phyloP scores from a whole-genome alignment of 768 basidiomycete genomes.

The Strobilomyces confusus region DNA sequence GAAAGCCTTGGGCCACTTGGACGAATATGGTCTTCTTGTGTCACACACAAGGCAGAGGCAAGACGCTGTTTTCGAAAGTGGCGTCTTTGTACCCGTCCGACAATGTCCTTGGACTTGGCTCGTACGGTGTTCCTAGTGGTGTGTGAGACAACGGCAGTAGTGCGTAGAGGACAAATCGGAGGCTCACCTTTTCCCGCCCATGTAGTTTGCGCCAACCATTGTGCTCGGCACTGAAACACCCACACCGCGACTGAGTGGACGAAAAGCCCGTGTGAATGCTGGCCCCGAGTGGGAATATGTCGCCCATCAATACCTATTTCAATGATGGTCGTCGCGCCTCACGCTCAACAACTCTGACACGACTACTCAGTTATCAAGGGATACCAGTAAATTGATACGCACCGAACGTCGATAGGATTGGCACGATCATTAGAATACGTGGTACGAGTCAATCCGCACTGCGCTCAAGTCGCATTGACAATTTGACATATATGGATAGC shows the following conservation, averaged over 20 bases:
- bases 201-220: slow-evolving; percentile 72
- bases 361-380: background rate
- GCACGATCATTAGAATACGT: background rate
- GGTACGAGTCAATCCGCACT: slow-evolving; percentile 7
- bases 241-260: too few relatives aligned
- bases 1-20: slow-evolving; percentile 2
- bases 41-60: slow-evolving; percentile 38
- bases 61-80: slow-evolving; percentile 62
- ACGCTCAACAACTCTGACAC: background rate
- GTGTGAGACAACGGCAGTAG: background rate
- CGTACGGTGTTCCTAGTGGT: slow-evolving; percentile 51
- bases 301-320: too few relatives aligned
- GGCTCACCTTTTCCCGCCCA: slow-evolving; percentile 61
- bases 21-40: slow-evolving; percentile 7
- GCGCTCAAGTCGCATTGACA: background rate
- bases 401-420: background rate
- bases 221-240: background rate
- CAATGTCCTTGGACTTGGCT: slow-evolving; percentile 52
- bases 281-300: too few relatives aligned
- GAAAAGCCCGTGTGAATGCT: background rate
- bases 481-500: background rate
- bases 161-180: slow-evolving; percentile 19
- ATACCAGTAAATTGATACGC: background rate
- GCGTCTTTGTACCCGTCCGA: slow-evolving; percentile 51
- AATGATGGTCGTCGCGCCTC: too few relatives aligned